These are phyloP conservation scores for Hymenoscyphus albidus DNA, from an alignment of 2,329 filamentous ascomycete genomes.

Conservation along the genomic window DNA sequence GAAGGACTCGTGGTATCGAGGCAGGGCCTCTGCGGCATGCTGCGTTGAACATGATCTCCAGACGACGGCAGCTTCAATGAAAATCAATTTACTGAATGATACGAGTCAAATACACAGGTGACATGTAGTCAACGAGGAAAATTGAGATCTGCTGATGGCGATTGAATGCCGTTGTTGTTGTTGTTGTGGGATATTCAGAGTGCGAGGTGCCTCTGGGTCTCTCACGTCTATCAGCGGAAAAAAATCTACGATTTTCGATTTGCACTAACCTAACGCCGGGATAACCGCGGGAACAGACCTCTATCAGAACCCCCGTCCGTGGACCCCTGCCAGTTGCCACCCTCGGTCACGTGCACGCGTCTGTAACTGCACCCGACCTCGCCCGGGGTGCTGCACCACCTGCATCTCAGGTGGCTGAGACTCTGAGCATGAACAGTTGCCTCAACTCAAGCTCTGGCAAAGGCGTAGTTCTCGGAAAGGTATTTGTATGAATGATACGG, in stretches of 20 bases:
- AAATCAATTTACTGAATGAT: slow-evolving; percentile 17
- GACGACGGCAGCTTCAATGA: slow-evolving; percentile 4
- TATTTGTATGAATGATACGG: too few relatives aligned
- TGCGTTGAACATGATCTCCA: slow-evolving; percentile 31
- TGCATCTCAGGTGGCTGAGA: too few relatives aligned
- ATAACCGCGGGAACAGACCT: neutral
- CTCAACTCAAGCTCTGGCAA: too few relatives aligned
- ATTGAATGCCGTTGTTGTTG: slow-evolving; percentile 7
- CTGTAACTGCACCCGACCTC: too few relatives aligned
- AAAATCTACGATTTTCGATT: neutral
- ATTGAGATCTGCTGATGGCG: neutral
- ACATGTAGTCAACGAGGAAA: slow-evolving; percentile 16
- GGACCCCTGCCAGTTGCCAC: too few relatives aligned
- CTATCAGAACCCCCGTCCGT: neutral
- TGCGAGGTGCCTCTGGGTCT: neutral
- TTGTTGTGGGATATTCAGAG: neutral
- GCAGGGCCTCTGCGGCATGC: slow-evolving; percentile 34
- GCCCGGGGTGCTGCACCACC: too few relatives aligned
- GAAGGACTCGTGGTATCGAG: slow-evolving; percentile 32
- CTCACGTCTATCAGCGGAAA: neutral
- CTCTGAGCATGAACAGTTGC: too few relatives aligned
- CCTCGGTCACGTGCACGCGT: too few relatives aligned
- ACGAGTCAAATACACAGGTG: slow-evolving; percentile 11
- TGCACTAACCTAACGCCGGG: neutral
- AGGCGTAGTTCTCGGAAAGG: too few relatives aligned